Evolutionary conservation across 208 protist genomes (phyloP).

Genomic region (Leishmania aethiopica): DNA sequence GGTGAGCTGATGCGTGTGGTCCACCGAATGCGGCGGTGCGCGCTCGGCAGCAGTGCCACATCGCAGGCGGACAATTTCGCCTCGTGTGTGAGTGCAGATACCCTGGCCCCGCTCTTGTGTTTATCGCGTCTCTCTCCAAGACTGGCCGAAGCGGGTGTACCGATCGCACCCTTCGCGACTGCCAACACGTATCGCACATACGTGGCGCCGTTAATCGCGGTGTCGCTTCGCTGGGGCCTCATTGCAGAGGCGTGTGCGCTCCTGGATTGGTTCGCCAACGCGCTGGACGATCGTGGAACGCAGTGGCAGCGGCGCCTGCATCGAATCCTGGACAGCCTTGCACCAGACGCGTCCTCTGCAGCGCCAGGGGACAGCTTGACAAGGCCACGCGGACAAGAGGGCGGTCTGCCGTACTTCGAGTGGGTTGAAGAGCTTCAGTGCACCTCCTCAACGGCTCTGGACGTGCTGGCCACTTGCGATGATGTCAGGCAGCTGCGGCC

Average conservation of each 20-base stretch:
- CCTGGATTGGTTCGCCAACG: conserved; percentile 23
- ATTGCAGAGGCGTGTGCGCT: conserved; percentile 23
- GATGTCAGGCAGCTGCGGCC: conserved; percentile 32
- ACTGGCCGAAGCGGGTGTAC: conserved; percentile 2
- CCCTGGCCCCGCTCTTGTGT: conserved; percentile 1
- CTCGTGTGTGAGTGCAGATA: neutral
- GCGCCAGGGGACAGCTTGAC: neutral
- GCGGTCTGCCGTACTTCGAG: conserved; percentile 9
- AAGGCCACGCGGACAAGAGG: neutral
- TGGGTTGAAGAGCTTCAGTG: conserved; percentile 8
- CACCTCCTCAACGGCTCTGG: conserved; percentile 25
- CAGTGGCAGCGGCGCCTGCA: conserved; percentile 26
- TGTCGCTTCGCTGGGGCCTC: conserved; percentile 22
- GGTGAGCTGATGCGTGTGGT: conserved; percentile 7
- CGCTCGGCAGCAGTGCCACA: neutral
- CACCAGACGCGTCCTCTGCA: neutral
- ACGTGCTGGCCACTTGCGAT: conserved; percentile 20
- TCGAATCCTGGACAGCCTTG: neutral
- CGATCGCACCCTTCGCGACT: neutral
- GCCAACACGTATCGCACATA: conserved; percentile 7
- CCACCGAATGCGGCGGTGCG: neutral
- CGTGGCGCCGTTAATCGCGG: conserved; percentile 17
- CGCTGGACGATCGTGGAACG: conserved; percentile 16
- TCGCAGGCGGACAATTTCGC: neutral
- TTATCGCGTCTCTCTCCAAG: conserved; percentile 5